These are phyloP conservation scores for Claviceps citrina DNA, from an alignment of 2,329 filamentous ascomycete species.

Conservation along the genomic window DNA sequence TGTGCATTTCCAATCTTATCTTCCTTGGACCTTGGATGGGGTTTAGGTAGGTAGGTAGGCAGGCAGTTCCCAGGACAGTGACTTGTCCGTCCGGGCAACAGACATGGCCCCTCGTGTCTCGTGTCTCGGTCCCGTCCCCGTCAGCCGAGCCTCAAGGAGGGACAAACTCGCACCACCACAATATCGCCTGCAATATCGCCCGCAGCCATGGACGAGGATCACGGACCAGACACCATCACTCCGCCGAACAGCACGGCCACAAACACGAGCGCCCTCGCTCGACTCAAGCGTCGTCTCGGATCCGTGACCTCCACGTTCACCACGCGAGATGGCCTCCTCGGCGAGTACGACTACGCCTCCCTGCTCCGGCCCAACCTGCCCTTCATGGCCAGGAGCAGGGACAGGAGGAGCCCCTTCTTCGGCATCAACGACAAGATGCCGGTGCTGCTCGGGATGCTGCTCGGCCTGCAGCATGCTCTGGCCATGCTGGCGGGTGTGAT, in stretches of 20 bases:
- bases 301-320: conserved; percentile 26
- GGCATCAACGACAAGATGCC: conserved; percentile 70
- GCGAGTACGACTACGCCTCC: conserved; percentile 79
- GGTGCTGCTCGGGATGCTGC: conserved; percentile 53
- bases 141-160: too few relatives aligned
- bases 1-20: too few relatives aligned
- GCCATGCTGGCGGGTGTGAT: conserved; percentile 66
- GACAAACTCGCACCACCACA: too few relatives aligned
- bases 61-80: too few relatives aligned
- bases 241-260: conserved; percentile 20
- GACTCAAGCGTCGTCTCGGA: conserved; percentile 9
- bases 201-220: conserved; percentile 38
- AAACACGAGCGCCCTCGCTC: conserved; percentile 16
- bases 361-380: conserved; percentile 72
- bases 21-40: too few relatives aligned
- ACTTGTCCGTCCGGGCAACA: too few relatives aligned
- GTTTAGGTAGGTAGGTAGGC: too few relatives aligned
- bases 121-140: too few relatives aligned
- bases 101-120: too few relatives aligned
- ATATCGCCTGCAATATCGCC: neutral
- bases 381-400: conserved; percentile 49
- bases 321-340: conserved; percentile 59
- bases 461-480: conserved; percentile 66
- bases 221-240: conserved; percentile 34
- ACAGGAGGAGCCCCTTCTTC: conserved; percentile 53